Evolutionary conservation across 208 protist species (phyloP).

Genomic region (Crithidia expoeki): DNA sequence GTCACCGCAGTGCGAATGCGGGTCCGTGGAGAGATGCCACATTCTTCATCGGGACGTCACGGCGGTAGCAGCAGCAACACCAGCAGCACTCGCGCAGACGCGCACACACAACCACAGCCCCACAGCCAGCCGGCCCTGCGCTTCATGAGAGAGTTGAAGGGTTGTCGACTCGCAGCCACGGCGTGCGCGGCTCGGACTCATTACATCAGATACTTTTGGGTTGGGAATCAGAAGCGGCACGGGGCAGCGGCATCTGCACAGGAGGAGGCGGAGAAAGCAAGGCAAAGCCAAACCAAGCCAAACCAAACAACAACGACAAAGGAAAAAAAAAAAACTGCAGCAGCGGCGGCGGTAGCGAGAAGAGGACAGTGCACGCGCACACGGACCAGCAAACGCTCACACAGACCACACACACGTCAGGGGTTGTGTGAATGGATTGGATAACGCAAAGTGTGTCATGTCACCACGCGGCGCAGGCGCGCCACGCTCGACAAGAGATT

Average conservation of each 20-base stretch:
- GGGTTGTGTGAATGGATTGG: constrained; percentile 31
- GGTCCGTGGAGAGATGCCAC: constrained; percentile 40
- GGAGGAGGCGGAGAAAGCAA: not conserved
- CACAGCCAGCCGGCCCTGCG: not conserved
- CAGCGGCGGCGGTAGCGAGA: not conserved
- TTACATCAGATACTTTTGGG: constrained; percentile 31
- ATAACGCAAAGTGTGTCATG: constrained; percentile 47
- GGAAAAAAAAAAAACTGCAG: too few species aligned
- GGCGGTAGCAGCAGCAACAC: constrained; percentile 2
- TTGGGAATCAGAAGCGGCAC: not conserved
- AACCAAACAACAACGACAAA: not conserved
- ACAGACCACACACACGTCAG: constrained; percentile 13
- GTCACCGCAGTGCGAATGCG: constrained; percentile 12
- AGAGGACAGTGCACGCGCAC: not conserved
- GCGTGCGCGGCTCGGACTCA: constrained; percentile 23
- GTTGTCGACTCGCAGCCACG: constrained; percentile 8
- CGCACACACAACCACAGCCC: constrained; percentile 1
- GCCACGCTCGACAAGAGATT: constrained; percentile 47
- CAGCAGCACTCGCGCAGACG: not conserved
- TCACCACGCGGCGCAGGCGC: constrained; percentile 30
- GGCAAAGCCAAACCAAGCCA: not conserved
- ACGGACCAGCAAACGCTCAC: constrained; percentile 2
- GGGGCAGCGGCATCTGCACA: not conserved
- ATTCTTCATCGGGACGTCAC: constrained; percentile 28
- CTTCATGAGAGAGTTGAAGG: constrained; percentile 8